Evolutionary conservation across 352 stramenopile species (phyloP).

Genomic region (Phytophthora macrochlamydospora): DNA sequence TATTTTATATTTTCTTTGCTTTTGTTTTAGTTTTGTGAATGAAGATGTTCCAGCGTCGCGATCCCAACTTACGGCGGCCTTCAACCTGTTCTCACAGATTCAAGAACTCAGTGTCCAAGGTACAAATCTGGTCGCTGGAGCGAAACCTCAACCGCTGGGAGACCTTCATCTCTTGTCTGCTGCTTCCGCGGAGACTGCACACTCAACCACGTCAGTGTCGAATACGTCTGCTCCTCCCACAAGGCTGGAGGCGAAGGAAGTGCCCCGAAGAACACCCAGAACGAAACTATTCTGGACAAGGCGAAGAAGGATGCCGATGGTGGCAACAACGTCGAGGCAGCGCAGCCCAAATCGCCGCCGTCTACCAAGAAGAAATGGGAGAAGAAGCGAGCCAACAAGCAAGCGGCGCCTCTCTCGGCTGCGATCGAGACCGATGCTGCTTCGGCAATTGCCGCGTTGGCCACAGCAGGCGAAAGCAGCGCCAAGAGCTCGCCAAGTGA

Average conservation of each 20-base stretch:
- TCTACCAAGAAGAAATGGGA: constrained; percentile 22
- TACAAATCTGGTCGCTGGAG: constrained; percentile 15
- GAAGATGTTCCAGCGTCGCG: constrained; percentile 18
- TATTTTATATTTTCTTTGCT: constrained; percentile 1
- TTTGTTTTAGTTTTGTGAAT: constrained; percentile 14
- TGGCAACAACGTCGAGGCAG: constrained; percentile 3
- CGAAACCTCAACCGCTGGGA: constrained; percentile 12
- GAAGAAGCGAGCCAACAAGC: constrained; percentile 31
- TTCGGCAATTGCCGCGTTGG: constrained; percentile 28
- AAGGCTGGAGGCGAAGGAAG: not conserved
- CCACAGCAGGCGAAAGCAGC: constrained; percentile 19
- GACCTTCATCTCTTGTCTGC: constrained; percentile 32
- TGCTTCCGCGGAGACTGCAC: constrained; percentile 17
- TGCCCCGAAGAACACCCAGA: constrained; percentile 6
- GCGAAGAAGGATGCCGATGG: constrained; percentile 1
- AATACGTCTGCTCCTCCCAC: constrained; percentile 16
- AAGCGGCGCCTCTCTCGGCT: constrained; percentile 22
- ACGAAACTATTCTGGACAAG: constrained; percentile 2
- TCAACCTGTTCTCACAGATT: constrained; percentile 32
- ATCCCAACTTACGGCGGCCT: constrained; percentile 20
- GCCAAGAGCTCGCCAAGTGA: constrained; percentile 23
- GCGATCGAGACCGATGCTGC: constrained; percentile 27
- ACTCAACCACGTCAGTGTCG: constrained; percentile 11
- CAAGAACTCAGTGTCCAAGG: constrained; percentile 33
- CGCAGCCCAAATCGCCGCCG: constrained; percentile 24